phyloP scores from a whole-genome alignment of 768 basidiomycete species.

The Mycena indigotica region DNA sequence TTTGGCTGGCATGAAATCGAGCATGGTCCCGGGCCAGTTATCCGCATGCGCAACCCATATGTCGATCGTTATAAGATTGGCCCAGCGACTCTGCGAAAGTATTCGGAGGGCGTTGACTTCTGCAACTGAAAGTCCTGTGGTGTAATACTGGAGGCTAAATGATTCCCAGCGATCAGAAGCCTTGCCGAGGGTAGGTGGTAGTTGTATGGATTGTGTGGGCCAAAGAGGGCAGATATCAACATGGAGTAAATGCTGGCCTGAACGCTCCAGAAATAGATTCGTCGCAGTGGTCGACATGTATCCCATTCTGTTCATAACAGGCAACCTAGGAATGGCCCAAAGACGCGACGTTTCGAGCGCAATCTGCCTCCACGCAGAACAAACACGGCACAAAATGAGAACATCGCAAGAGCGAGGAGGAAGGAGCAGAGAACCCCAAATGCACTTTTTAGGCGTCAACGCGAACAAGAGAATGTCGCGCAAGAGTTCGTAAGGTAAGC shows the following conservation, averaged over 20 bases:
- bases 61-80: neutral
- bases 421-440: neutral
- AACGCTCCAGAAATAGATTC: constrained; percentile 5
- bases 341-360: neutral
- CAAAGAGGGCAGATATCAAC: neutral
- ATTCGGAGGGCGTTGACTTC: neutral
- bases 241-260: neutral
- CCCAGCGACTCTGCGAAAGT: neutral
- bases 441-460: neutral
- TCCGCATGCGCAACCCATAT: neutral
- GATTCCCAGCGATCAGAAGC: neutral
- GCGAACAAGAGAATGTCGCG: constrained; percentile 6
- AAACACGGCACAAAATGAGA: constrained; percentile 2
- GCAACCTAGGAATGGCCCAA: neutral
- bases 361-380: constrained; percentile 2
- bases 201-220: neutral
- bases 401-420: neutral
- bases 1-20: neutral
- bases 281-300: neutral
- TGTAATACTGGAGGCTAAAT: neutral
- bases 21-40: neutral
- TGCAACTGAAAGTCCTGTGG: neutral
- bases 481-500: constrained; percentile 6
- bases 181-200: neutral
- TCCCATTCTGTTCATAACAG: neutral